These are phyloP conservation scores for Cladosporium sp. DNA, from an alignment of 2,329 filamentous ascomycete species.

Conservation along the genomic window DNA sequence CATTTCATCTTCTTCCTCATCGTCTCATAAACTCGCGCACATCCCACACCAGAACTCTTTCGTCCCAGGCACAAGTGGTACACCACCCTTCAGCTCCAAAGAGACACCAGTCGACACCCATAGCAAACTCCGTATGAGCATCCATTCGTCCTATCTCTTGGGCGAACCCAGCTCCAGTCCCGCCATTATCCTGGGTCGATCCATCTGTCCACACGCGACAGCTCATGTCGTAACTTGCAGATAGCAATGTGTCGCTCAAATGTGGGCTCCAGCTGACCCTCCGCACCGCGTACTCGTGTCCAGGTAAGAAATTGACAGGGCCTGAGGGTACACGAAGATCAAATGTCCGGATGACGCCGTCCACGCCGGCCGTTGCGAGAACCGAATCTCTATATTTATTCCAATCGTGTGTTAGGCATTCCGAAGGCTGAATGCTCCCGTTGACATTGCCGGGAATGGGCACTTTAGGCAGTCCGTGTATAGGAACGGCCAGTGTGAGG, in stretches of 20 bases:
- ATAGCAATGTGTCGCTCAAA: constrained; percentile 79
- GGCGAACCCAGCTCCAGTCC: constrained; percentile 30
- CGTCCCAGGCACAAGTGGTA: constrained; percentile 91
- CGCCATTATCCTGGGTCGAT: constrained; percentile 44
- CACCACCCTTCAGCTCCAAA: constrained; percentile 96
- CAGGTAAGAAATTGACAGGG: constrained; percentile 68
- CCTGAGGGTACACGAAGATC: constrained; percentile 79
- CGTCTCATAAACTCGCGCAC: constrained; percentile 61
- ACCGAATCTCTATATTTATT: constrained; percentile 92
- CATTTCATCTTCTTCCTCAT: constrained; percentile 15
- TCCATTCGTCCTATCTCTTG: constrained; percentile 83
- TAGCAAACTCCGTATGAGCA: constrained; percentile 90
- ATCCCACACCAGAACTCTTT: constrained; percentile 88
- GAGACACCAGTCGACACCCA: constrained; percentile 95
- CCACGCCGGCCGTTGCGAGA: constrained; percentile 84
- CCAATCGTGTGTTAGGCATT: constrained; percentile 95
- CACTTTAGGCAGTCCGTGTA: constrained; percentile 63
- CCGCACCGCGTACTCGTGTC: constrained; percentile 88
- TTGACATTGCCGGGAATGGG: constrained; percentile 42
- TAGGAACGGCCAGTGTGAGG: constrained; percentile 75
- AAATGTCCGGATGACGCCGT: constrained; percentile 81
- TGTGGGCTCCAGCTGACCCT: constrained; percentile 90
- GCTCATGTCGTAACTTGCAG: constrained; percentile 96
- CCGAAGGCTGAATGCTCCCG: constrained; percentile 57
- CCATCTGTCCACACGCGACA: constrained; percentile 90